Percentiles rank a stretch among this genome's conserved stretches.
These are phyloP conservation scores for Taiozyma sp. DNA, from an alignment of 1,139 yeast genomes.

Conservation along the genomic window DNA sequence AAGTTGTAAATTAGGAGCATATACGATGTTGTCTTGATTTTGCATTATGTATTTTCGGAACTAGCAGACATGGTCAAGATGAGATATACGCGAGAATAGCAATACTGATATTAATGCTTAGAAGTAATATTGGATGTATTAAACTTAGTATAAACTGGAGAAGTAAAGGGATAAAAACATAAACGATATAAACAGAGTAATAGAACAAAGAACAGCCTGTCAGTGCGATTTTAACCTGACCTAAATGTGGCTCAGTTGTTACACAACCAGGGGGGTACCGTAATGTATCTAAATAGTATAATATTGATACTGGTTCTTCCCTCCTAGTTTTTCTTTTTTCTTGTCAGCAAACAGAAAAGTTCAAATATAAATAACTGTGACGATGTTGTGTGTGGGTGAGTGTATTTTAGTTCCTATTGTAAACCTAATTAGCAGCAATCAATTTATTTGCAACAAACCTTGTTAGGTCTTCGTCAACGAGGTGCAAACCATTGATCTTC, in stretches of 20 bases:
- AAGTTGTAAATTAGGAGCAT: too few relatives aligned
- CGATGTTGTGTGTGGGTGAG: too few relatives aligned
- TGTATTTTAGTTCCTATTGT: too few relatives aligned
- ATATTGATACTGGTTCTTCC: neutral
- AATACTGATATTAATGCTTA: neutral
- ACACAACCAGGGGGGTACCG: neutral
- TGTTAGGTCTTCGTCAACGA: neutral
- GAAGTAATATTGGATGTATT: neutral
- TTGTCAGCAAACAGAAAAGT: neutral
- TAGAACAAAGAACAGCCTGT: neutral
- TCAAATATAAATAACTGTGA: neutral
- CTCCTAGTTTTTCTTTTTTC: neutral
- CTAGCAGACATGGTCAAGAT: too few relatives aligned
- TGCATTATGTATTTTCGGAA: too few relatives aligned
- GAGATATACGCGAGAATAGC: too few relatives aligned
- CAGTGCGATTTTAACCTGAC: neutral
- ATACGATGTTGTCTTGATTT: too few relatives aligned
- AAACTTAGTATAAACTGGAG: neutral
- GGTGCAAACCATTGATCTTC: conserved; percentile 21
- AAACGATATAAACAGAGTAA: neutral
- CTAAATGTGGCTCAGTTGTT: neutral
- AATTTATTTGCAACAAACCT: neutral
- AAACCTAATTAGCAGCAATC: neutral
- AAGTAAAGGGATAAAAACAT: neutral
- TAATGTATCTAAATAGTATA: neutral